Percentiles rank a stretch among this genome's conserved stretches.
phyloP scores from a whole-genome alignment of 306 rosid species.

The Glycine tomentella region DNA sequence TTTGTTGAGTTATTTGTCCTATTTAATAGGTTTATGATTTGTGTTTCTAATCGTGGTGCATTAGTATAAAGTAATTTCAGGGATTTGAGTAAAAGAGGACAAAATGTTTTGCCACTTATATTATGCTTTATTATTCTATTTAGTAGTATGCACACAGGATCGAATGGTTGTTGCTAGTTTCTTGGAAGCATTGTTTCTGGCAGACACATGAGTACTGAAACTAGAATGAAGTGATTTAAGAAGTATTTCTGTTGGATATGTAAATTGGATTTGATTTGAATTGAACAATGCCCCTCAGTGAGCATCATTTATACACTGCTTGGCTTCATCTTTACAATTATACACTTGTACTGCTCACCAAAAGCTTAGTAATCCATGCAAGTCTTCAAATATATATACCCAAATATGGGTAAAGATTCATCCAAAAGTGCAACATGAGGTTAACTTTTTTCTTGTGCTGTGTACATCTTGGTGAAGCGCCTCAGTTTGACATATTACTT shows the following conservation, averaged over 20 bases:
- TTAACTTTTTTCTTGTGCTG: conserved; percentile 16
- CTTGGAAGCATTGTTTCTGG: conserved; percentile 29
- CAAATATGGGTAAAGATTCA: conserved; percentile 3
- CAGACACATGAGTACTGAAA: not conserved
- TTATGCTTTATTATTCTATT: too few species aligned
- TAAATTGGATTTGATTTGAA: not conserved
- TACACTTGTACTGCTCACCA: not conserved
- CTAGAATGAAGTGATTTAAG: not conserved
- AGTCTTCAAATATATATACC: conserved; percentile 5
- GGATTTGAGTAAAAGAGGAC: too few species aligned
- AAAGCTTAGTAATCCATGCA: conserved; percentile 4
- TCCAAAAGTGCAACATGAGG: not conserved
- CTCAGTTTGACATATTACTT: not conserved
- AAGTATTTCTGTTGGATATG: not conserved
- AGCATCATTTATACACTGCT: not conserved
- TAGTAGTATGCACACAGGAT: conserved; percentile 19
- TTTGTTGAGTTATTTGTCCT: conserved; percentile 36
- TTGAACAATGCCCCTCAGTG: not conserved
- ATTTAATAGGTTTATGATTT: conserved; percentile 5
- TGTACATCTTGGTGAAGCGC: conserved; percentile 18
- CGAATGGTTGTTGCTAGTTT: conserved; percentile 27
- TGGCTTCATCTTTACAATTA: conserved; percentile 3
- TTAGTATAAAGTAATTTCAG: not conserved
- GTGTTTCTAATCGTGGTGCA: conserved; percentile 16
- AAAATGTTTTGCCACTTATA: too few species aligned